Conservation (phyloP, 169 alveolate species). For the Cryptosporidium andersoni region DNA sequence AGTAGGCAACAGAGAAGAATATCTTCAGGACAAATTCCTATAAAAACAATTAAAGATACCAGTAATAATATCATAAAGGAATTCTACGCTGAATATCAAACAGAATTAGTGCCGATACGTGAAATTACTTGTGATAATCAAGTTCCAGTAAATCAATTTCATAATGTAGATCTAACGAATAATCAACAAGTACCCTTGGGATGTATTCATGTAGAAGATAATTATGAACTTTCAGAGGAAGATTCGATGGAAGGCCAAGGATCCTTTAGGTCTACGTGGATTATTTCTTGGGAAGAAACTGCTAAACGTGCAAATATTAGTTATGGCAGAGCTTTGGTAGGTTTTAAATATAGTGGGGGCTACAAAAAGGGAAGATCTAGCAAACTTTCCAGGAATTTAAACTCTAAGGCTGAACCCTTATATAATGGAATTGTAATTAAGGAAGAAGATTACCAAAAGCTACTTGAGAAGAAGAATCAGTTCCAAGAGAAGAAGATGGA, state of each 20-base stretch:
- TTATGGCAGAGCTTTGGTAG: slow-evolving; percentile 49
- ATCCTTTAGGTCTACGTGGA: slow-evolving; percentile 13
- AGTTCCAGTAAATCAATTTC: slow-evolving; percentile 19
- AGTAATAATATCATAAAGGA: slow-evolving; percentile 2
- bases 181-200: slow-evolving; percentile 36
- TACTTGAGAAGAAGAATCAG: slow-evolving; percentile 8
- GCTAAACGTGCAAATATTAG: slow-evolving; percentile 15
- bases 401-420: slow-evolving; percentile 12
- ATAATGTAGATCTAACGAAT: slow-evolving; percentile 9
- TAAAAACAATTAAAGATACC: slow-evolving; percentile 11
- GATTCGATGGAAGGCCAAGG: too few species aligned
- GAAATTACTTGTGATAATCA: slow-evolving; percentile 27
- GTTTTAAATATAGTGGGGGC: slow-evolving; percentile 14
- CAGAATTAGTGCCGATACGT: slow-evolving; percentile 26
- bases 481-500: slow-evolving; percentile 11
- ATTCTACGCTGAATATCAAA: slow-evolving; percentile 60
- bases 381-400: too few species aligned
- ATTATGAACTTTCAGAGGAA: not conserved
- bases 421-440: slow-evolving; percentile 47
- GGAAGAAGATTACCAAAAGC: not conserved
- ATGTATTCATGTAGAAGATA: slow-evolving; percentile 49
- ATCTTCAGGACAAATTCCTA: slow-evolving; percentile 22
- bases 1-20: slow-evolving; percentile 42
- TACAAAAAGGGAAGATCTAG: too few species aligned
- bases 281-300: slow-evolving; percentile 17